Evolutionary conservation across 163 green algal species (phyloP).

Genomic region (Chlamydomonas reinhardtii): DNA sequence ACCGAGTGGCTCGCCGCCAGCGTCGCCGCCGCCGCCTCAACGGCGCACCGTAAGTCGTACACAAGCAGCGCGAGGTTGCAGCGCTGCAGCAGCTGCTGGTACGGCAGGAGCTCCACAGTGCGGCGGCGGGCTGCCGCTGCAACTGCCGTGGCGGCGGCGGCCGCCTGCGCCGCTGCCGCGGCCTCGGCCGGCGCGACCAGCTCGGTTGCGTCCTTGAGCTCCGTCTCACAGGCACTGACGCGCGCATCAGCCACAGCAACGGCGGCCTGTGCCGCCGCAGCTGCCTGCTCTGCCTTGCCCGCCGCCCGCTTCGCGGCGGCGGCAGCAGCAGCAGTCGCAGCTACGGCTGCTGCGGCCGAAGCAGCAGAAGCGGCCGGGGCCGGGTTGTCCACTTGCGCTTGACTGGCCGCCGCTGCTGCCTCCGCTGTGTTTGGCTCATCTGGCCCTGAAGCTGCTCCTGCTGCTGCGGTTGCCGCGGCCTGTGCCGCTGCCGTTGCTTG

Average conservation of each 20-base stretch:
- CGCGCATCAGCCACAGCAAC: background rate
- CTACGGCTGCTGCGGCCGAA: background rate
- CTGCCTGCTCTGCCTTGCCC: background rate
- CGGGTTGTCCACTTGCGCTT: background rate
- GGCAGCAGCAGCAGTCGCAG: background rate
- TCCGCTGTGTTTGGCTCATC: background rate
- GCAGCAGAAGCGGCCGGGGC: background rate
- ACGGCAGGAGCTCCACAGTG: background rate
- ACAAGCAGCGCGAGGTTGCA: slow-evolving; percentile 14
- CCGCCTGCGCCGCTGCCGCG: background rate
- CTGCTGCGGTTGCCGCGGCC: background rate
- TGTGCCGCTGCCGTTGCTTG: background rate
- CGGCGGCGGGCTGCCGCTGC: background rate
- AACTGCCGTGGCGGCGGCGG: background rate
- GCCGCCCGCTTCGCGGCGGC: background rate
- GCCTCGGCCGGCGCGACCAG: background rate
- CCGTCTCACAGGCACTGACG: too few species aligned
- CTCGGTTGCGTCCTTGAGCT: background rate
- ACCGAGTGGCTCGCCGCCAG: background rate
- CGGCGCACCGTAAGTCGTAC: background rate
- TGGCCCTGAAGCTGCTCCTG: background rate
- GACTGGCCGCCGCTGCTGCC: background rate
- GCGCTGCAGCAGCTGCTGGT: slow-evolving; percentile 16
- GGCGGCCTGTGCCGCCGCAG: background rate
- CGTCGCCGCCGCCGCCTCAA: background rate